phyloP scores from a whole-genome alignment of 768 basidiomycete species.

The Coprinopsis sp. region DNA sequence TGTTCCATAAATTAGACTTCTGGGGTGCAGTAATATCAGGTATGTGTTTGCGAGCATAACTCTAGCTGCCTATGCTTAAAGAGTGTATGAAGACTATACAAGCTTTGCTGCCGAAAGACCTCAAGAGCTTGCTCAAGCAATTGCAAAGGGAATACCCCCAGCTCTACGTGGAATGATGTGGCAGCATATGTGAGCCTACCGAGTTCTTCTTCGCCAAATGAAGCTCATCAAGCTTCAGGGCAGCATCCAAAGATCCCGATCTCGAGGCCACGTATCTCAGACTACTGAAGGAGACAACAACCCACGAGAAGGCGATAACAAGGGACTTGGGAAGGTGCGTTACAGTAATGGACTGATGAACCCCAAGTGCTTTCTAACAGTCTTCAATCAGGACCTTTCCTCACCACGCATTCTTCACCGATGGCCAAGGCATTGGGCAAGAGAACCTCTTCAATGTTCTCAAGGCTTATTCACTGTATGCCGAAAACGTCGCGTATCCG shows the following conservation, averaged over 20 bases:
- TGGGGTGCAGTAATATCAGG: slow-evolving; percentile 94
- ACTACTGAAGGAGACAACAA: slow-evolving; percentile 76
- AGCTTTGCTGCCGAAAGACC: slow-evolving; percentile 75
- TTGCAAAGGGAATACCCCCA: slow-evolving; percentile 86
- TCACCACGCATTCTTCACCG: slow-evolving; percentile 92
- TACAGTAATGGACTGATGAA: slow-evolving; percentile 10
- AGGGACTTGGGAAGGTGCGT: slow-evolving; percentile 82
- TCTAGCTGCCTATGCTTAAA: slow-evolving; percentile 1
- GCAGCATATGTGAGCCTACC: slow-evolving; percentile 74
- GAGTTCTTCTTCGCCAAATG: neutral
- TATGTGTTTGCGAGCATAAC: slow-evolving; percentile 19
- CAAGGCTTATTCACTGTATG: slow-evolving; percentile 93
- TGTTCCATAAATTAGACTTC: slow-evolving; percentile 53
- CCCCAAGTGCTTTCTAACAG: slow-evolving; percentile 6
- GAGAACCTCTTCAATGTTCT: slow-evolving; percentile 97
- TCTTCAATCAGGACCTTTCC: slow-evolving; percentile 75
- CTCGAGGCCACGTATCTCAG: slow-evolving; percentile 80
- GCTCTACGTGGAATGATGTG: slow-evolving; percentile 92
- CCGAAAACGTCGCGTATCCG: neutral
- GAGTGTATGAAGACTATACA: slow-evolving; percentile 65
- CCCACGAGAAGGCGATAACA: slow-evolving; percentile 91
- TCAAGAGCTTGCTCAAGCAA: slow-evolving; percentile 79
- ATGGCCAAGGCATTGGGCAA: slow-evolving; percentile 92
- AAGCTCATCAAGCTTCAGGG: slow-evolving; percentile 42
- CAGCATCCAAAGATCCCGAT: slow-evolving; percentile 87